Conservation (phyloP, 2,329 filamentous ascomycete species). For the Fusarium avenaceum region DNA sequence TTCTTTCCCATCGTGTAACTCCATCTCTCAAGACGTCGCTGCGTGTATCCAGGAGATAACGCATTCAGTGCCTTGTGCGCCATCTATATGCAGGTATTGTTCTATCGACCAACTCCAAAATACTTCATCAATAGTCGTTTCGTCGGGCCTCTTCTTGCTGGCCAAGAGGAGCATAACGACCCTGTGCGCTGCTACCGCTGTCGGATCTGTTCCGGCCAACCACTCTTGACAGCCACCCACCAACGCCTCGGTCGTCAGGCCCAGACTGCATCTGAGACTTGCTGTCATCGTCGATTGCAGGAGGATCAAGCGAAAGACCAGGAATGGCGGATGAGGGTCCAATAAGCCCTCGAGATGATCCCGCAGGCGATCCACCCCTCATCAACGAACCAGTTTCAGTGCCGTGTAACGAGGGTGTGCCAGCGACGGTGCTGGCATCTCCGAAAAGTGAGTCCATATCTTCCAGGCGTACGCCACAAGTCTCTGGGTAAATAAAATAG, state of each 20-base stretch:
- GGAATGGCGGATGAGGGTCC: conserved; percentile 79
- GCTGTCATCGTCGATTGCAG: conserved; percentile 67
- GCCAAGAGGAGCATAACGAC: conserved; percentile 59
- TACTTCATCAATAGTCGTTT: conserved; percentile 44
- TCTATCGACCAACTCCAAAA: conserved; percentile 46
- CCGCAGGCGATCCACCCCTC: conserved; percentile 77
- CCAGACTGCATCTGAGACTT: conserved; percentile 58
- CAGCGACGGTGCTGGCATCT: conserved; percentile 85
- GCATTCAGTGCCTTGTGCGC: conserved; percentile 41
- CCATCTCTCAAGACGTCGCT: conserved; percentile 25
- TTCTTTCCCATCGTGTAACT: conserved; percentile 27
- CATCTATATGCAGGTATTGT: conserved; percentile 58
- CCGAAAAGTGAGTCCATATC: conserved; percentile 97
- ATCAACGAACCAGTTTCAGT: conserved; percentile 88
- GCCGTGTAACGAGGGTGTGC: conserved; percentile 80
- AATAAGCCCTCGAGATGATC: conserved; percentile 74
- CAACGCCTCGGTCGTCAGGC: conserved; percentile 59
- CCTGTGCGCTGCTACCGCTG: conserved; percentile 57
- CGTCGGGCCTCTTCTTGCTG: conserved; percentile 57
- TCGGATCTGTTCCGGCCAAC: conserved; percentile 57
- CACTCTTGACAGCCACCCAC: conserved; percentile 64
- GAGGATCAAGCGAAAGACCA: conserved; percentile 84
- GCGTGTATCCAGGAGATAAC: conserved; percentile 37
- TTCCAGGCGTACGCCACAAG: conserved; percentile 92
- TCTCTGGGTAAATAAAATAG: conserved; percentile 98